Conservation (phyloP, 352 stramenopile genomes). For the Phytophthora quininea region DNA sequence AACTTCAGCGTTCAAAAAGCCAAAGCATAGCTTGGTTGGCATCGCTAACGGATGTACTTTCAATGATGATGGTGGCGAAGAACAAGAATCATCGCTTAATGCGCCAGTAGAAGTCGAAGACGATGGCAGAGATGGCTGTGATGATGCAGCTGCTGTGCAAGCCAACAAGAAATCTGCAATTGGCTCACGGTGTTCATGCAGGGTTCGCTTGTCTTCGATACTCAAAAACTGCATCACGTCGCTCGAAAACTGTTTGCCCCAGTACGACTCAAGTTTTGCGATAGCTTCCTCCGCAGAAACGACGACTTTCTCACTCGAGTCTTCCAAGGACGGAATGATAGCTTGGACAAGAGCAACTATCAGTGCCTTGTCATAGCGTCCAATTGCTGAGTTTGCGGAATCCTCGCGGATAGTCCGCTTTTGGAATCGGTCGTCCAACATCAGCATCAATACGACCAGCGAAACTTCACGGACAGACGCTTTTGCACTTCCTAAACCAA, state of each 20-base stretch:
- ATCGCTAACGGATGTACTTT: constrained; percentile 21
- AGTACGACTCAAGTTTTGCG: constrained; percentile 69
- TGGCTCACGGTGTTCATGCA: constrained; percentile 48
- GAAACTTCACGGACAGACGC: constrained; percentile 55
- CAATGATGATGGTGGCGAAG: constrained; percentile 21
- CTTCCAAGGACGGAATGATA: constrained; percentile 64
- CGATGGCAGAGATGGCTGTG: constrained; percentile 14
- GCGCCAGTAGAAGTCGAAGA: constrained; percentile 8
- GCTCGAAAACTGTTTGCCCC: constrained; percentile 40
- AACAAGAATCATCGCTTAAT: background rate
- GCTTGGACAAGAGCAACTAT: constrained; percentile 65
- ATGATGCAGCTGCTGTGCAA: constrained; percentile 12
- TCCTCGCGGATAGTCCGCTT: constrained; percentile 17
- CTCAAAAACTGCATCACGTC: constrained; percentile 67
- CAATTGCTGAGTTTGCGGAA: constrained; percentile 25
- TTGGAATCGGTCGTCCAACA: constrained; percentile 67
- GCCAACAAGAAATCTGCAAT: constrained; percentile 61
- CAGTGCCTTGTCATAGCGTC: constrained; percentile 54
- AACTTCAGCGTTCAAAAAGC: constrained; percentile 53
- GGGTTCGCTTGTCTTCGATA: constrained; percentile 61
- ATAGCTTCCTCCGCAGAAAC: constrained; percentile 70
- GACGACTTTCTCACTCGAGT: constrained; percentile 60
- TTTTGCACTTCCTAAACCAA: constrained; percentile 50
- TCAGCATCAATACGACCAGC: constrained; percentile 46
- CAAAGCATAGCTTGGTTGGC: constrained; percentile 37